A percentile compares a stretch with the other conserved stretches of the same genome.
phyloP scores from a whole-genome alignment of 2,329 filamentous ascomycete genomes.

The Exophiala aquamarina region DNA sequence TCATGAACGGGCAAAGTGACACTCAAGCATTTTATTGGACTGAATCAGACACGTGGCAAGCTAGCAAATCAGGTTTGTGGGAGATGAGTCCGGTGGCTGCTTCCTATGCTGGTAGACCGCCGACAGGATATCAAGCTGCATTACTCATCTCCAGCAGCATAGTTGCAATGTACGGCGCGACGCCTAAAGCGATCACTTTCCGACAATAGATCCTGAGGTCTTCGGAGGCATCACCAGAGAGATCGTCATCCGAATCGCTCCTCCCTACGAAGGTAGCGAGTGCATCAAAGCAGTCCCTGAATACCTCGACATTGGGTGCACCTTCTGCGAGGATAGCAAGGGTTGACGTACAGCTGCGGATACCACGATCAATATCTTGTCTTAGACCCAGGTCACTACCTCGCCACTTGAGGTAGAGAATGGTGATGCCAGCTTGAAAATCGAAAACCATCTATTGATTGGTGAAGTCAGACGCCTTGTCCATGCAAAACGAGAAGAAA shows the following conservation, averaged over 20 bases:
- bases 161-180: not conserved
- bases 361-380: not conserved
- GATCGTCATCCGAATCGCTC: no score
- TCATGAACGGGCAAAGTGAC: no score
- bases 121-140: no score
- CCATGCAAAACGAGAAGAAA: not conserved
- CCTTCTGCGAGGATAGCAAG: constrained; percentile 1
- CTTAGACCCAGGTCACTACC: not conserved
- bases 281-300: not conserved
- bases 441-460: constrained; percentile 1
- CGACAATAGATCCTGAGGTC: not conserved
- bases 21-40: no score
- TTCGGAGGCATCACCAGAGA: not conserved
- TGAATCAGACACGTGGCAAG: no score
- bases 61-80: no score
- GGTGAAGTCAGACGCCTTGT: not conserved
- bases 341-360: constrained; percentile 1
- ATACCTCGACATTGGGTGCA: not conserved
- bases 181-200: not conserved
- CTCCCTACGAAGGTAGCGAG: not conserved
- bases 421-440: constrained; percentile 1
- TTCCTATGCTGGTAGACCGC: no score
- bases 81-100: no score
- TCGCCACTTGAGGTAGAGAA: not conserved
- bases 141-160: not conserved